phyloP scores from a whole-genome alignment of 108 stramenopile species.

The Aureococcus anophagefferens region DNA sequence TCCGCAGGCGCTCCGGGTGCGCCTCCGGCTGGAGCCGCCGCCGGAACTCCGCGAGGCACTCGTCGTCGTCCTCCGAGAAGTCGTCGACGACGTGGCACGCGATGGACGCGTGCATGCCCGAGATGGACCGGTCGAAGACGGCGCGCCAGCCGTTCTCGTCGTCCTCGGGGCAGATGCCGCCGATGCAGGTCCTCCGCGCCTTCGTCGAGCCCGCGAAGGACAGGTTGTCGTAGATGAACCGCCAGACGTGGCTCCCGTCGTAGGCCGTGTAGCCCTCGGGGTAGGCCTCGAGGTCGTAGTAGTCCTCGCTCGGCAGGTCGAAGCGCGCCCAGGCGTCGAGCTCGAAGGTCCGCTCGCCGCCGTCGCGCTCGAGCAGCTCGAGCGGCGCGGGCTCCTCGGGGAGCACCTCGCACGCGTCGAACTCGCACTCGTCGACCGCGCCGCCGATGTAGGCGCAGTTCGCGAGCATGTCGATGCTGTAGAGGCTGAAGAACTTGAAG shows the following conservation, averaged over 20 bases:
- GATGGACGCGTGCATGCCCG: slow-evolving; percentile 68
- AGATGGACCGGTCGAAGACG: slow-evolving; percentile 75
- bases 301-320: slow-evolving; percentile 81
- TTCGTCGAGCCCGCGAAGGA: slow-evolving; percentile 51
- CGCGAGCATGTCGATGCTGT: slow-evolving; percentile 68
- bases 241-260: slow-evolving; percentile 68
- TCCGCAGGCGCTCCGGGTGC: slow-evolving; percentile 68
- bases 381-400: not conserved
- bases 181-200: too few species aligned
- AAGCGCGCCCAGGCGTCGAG: slow-evolving; percentile 76
- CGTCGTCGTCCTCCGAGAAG: slow-evolving; percentile 5
- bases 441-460: slow-evolving; percentile 66
- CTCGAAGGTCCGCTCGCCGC: slow-evolving; percentile 55
- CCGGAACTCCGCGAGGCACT: slow-evolving; percentile 45
- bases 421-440: not conserved
- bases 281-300: slow-evolving; percentile 64
- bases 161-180: slow-evolving; percentile 32
- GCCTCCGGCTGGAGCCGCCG: slow-evolving; percentile 58
- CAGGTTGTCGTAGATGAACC: slow-evolving; percentile 67
- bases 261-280: slow-evolving; percentile 77
- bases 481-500: slow-evolving; percentile 60
- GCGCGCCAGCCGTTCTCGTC: slow-evolving; percentile 74
- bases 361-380: slow-evolving; percentile 13
- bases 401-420: not conserved
- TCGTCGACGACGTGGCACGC: slow-evolving; percentile 55